These are phyloP conservation scores for Saprolegnia diclina DNA, from an alignment of 352 stramenopile genomes.

Conservation along the genomic window DNA sequence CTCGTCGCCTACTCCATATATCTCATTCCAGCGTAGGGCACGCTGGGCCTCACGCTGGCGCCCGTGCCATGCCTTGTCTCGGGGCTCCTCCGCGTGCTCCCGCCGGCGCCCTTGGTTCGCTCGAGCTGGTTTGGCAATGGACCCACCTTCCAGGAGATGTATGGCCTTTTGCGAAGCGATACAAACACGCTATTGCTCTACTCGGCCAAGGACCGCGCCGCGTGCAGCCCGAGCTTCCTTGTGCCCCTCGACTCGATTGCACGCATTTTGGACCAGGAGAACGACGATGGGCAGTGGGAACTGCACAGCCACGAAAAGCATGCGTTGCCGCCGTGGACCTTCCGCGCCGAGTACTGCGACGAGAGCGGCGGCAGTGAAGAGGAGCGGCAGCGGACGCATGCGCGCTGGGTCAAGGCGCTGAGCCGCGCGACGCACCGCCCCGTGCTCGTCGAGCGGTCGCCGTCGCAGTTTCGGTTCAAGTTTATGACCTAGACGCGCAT, in stretches of 20 bases:
- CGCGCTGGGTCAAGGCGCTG: slow-evolving; percentile 20
- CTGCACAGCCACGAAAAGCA: not conserved
- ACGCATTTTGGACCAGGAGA: slow-evolving; percentile 8
- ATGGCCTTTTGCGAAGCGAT: not conserved
- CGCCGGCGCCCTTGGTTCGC: not conserved
- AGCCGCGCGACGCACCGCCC: slow-evolving; percentile 14
- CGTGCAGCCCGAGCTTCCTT: not conserved
- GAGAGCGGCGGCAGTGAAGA: not conserved
- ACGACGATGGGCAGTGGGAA: slow-evolving; percentile 11
- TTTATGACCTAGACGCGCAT: not conserved
- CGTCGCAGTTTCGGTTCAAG: slow-evolving; percentile 18
- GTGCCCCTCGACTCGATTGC: slow-evolving; percentile 1
- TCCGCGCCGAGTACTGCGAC: slow-evolving; percentile 5
- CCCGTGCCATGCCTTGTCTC: not conserved
- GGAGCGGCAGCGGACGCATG: not conserved
- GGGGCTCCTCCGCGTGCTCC: not conserved
- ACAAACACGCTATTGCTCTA: not conserved
- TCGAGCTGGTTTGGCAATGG: not conserved
- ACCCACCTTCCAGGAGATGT: not conserved
- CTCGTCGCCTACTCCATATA: not conserved
- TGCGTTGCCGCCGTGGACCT: not conserved
- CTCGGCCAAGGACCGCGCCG: not conserved
- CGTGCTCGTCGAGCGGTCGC: not conserved
- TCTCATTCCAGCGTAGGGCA: not conserved
- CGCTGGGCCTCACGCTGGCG: slow-evolving; percentile 5